These are phyloP conservation scores for Eleusine coracana DNA, from an alignment of 176 grass and related monocot genomes.

Conservation along the genomic window DNA sequence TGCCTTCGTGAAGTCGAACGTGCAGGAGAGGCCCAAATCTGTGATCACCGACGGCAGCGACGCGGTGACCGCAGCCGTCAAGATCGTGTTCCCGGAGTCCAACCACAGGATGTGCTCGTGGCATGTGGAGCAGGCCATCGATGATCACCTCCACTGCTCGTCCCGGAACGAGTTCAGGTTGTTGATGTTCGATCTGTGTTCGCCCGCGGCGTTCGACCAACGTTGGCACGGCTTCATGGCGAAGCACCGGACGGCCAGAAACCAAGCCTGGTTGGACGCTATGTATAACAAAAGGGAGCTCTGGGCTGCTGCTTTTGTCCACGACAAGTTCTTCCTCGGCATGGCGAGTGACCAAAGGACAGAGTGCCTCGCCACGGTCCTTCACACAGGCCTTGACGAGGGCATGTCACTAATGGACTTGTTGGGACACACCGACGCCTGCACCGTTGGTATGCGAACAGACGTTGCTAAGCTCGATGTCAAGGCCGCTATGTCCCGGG, in stretches of 20 bases:
- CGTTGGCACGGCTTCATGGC: background rate
- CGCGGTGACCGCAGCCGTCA: slow-evolving; percentile 19
- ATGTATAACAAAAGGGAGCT: slow-evolving; percentile 1
- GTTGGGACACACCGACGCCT: background rate
- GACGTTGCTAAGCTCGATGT: background rate
- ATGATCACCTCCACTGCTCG: slow-evolving; percentile 10
- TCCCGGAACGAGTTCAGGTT: slow-evolving; percentile 9
- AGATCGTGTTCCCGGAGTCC: slow-evolving; percentile 15
- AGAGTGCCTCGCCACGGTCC: slow-evolving; percentile 12
- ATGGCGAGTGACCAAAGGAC: slow-evolving; percentile 13
- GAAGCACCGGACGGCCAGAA: background rate
- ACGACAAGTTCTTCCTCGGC: slow-evolving; percentile 27
- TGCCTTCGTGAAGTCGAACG: background rate
- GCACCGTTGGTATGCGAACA: background rate
- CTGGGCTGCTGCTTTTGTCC: slow-evolving; percentile 7
- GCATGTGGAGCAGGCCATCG: slow-evolving; percentile 25
- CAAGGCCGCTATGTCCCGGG: background rate
- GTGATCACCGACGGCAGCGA: slow-evolving; percentile 38
- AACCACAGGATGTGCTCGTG: slow-evolving; percentile 38
- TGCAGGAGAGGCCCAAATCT: background rate
- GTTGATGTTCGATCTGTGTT: background rate
- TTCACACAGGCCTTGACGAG: background rate
- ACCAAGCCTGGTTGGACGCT: slow-evolving; percentile 5
- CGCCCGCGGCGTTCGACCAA: background rate
- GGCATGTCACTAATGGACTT: slow-evolving; percentile 9